A percentile compares a stretch with the other conserved stretches of the same genome.
These are phyloP conservation scores for Candida khao-thaluensis DNA, from an alignment of 805 yeast genomes.

Conservation along the genomic window DNA sequence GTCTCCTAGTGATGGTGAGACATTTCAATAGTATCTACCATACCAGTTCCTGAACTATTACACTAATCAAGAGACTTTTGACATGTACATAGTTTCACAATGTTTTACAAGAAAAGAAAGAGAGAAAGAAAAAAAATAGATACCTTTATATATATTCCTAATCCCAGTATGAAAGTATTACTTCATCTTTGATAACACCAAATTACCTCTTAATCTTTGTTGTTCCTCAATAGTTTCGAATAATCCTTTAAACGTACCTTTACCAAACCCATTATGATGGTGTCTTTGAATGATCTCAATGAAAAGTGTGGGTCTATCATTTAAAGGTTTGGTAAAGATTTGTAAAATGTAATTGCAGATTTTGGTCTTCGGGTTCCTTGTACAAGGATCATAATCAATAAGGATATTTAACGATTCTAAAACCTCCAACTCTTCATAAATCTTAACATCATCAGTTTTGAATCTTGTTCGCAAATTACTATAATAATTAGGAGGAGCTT, in stretches of 20 bases:
- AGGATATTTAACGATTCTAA: constrained; percentile 57
- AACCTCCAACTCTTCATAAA: constrained; percentile 52
- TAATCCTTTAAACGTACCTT: constrained; percentile 81
- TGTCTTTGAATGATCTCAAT: constrained; percentile 78
- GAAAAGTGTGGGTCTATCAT: constrained; percentile 79
- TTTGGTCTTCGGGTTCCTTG: constrained; percentile 22
- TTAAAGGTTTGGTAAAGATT: constrained; percentile 72
- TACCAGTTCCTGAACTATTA: too few relatives aligned
- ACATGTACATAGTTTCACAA: too few relatives aligned
- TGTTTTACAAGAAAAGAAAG: too few relatives aligned
- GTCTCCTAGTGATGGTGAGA: too few relatives aligned
- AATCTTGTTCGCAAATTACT: constrained; percentile 47
- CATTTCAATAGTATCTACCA: too few relatives aligned
- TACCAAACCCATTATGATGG: constrained; percentile 84
- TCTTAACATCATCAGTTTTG: constrained; percentile 37
- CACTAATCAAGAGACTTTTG: too few relatives aligned
- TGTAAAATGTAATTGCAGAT: constrained; percentile 70
- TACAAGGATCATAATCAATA: constrained; percentile 70
- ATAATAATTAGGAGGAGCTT: constrained; percentile 60
- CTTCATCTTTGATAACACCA: constrained; percentile 19
- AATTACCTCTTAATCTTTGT: constrained; percentile 68
- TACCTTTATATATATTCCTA: constrained; percentile 6
- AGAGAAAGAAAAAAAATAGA: too few relatives aligned
- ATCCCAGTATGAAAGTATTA: constrained; percentile 1
- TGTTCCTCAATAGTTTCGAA: constrained; percentile 81